Evolutionary conservation across 805 yeast genomes (phyloP), one percentile per base, ranked within the genome.

Genomic region (Suhomyces emberorum): DNA sequence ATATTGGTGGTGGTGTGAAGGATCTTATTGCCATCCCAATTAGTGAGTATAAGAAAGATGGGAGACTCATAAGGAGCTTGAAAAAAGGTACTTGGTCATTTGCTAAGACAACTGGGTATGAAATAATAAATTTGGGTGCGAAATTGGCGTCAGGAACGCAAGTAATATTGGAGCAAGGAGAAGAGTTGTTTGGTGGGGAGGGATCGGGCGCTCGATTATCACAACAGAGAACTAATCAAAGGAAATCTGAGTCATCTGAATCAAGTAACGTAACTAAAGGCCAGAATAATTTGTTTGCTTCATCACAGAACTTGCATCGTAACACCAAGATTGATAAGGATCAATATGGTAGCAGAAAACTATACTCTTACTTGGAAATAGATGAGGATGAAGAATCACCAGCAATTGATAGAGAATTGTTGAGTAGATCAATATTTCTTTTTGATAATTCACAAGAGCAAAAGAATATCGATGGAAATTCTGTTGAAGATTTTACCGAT

Each of bases 121-220:
- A 89, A 55, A 58, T 88, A 22, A 65, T 89, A 30, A 82, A 83
- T 48, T 67, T 89, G 30, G 95, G 96, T 1, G 91, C 85, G 0
- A 87, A 83, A 48, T 54, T 89, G 19, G 89, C 95, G 1, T 82
- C 88, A 7, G 96, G 97, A 0, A 85, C 96, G 0, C 97, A 88
- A 51, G 77, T 81, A 0, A 59, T 86, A 2, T 58, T 89, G 29
- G 96, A 88, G 48, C 78, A 74, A 35, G 81, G 95, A 0, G 97
- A 88, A 53, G 83, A 81, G 46, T 72, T 76, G 6, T 61, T 87
- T 26, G 95, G 93, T 6, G 95, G 95, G 0, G 70, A 70, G 44
- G 93, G 91, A 0, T 59, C 81, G 0, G 56, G 73, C 3, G 76
- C 75, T 8, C 58, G 81, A 45, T 24, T 39, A 48, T 26, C 15